Percentiles rank a stretch among this genome's conserved stretches.
phyloP scores from a whole-genome alignment of 225 moss, liverwort and hornwort species.

The Bryum argenteum region DNA sequence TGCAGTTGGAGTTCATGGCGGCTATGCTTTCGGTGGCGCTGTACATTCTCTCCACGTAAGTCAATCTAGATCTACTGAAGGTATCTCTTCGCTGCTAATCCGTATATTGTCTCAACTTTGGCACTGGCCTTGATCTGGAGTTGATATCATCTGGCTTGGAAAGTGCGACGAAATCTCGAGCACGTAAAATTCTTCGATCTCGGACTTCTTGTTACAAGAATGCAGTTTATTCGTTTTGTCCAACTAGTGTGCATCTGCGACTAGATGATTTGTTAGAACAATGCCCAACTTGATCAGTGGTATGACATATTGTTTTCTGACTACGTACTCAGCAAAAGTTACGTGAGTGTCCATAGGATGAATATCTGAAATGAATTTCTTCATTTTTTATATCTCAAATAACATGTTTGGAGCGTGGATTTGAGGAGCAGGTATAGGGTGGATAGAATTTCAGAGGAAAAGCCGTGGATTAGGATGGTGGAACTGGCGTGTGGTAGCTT shows the following conservation, averaged over 20 bases:
- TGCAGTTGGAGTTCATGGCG: conserved; percentile 80
- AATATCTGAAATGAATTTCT: no score
- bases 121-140: not conserved
- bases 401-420: not conserved
- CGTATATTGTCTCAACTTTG: conserved; percentile 9
- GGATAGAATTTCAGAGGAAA: conserved; percentile 43
- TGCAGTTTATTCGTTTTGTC: conserved; percentile 3
- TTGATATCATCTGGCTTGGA: no score
- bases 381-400: not conserved
- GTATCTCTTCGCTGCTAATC: not conserved
- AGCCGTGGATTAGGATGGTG: conserved; percentile 61
- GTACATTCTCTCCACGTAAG: conserved; percentile 84
- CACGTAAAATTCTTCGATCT: not conserved
- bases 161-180: conserved; percentile 1
- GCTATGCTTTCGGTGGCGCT: conserved; percentile 81
- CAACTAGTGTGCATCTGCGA: not conserved
- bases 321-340: conserved; percentile 1
- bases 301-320: not conserved
- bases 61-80: conserved; percentile 15
- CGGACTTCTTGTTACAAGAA: not conserved
- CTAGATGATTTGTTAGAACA: conserved; percentile 1
- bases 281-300: not conserved
- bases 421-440: conserved; percentile 56
- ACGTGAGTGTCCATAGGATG: not conserved
- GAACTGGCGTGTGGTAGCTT: conserved; percentile 77